Base-by-base conservation (phyloP, 495 filamentous ascomycete species). In the Mytilinidion resinicola region DNA sequence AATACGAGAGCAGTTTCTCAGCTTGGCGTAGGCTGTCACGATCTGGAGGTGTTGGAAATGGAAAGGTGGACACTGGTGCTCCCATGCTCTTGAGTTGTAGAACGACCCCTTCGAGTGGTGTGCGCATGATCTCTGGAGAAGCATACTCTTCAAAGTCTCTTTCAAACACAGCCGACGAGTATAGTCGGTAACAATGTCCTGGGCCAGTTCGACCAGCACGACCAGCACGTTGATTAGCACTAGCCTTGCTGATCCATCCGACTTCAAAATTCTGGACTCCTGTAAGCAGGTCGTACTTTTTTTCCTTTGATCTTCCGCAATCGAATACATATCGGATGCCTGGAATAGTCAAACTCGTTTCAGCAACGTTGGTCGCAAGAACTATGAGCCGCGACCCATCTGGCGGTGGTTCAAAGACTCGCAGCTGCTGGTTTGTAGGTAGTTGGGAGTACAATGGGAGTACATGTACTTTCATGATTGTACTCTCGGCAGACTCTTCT, bases 251-350 rank as follows among this genome's bases (percentile, higher is more conserved):
- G 61, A 96, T 93, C 90, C 92, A 99, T 42, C 85, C 85, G 42
- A 97, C 80, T 67, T 96, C 88, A 67, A 96, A 99, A 64, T 85
- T 96, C 70, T 97, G 93, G 0, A 99, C 91, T 9, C 93, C 92
- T 9, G 87, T 96, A 19, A 78, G 73, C 12, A 81, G 76, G 64
- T 97, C 85, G 66, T 90, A 97, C 49, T 84, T 87, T 56, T 91
- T 87, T 68, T 96, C 91, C 70, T 99, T 99, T 1, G 87, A 83
- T 41, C 95, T 80, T 34, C 95, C 95, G 65, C 86, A 86, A 71
- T 99, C 95, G 60, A 99, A 96, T 14, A 99, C 95, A 67, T 96
- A 99, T 53, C 88, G 82, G 57, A 96, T 92, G 15, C 90, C 90
- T 3, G 95, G 95, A 43, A 99, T 99, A 0, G 95, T 99, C 56